Evolutionary conservation across 331 rosid species (phyloP).

Genomic region (Quercus phellos): DNA sequence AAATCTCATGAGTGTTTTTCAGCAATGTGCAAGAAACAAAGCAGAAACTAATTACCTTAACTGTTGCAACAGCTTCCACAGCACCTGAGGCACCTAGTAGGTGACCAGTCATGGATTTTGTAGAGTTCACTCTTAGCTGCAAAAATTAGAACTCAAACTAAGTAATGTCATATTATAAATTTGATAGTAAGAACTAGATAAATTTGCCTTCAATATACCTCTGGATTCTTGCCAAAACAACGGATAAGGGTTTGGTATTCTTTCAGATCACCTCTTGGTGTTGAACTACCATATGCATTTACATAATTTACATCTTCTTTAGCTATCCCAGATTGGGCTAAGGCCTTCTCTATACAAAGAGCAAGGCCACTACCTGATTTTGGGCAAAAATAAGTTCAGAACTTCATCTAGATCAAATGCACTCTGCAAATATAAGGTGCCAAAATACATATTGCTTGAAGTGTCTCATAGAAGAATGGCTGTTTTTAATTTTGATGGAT

Average conservation of each 20-base stretch:
- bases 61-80: conserved; percentile 43
- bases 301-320: conserved; percentile 43
- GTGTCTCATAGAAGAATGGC: neutral
- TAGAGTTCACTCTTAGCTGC: conserved; percentile 37
- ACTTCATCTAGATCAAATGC: neutral
- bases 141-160: neutral
- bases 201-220: conserved; percentile 10
- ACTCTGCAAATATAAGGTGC: neutral
- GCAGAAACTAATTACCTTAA: conserved; percentile 18
- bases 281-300: conserved; percentile 42
- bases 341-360: conserved; percentile 47
- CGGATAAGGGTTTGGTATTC: conserved; percentile 33
- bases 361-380: conserved; percentile 26
- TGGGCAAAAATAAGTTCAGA: neutral
- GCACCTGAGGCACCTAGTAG: conserved; percentile 42
- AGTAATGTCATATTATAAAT: neutral
- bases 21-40: neutral
- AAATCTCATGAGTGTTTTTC: neutral
- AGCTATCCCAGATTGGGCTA: conserved; percentile 31
- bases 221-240: conserved; percentile 36
- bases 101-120: conserved; percentile 48
- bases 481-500: neutral
- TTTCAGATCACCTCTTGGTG: conserved; percentile 31
- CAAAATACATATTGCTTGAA: neutral
- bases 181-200: neutral